Evolutionary conservation across 2,329 filamentous ascomycete species (phyloP).

Genomic region (Keithomyces neogunnii): DNA sequence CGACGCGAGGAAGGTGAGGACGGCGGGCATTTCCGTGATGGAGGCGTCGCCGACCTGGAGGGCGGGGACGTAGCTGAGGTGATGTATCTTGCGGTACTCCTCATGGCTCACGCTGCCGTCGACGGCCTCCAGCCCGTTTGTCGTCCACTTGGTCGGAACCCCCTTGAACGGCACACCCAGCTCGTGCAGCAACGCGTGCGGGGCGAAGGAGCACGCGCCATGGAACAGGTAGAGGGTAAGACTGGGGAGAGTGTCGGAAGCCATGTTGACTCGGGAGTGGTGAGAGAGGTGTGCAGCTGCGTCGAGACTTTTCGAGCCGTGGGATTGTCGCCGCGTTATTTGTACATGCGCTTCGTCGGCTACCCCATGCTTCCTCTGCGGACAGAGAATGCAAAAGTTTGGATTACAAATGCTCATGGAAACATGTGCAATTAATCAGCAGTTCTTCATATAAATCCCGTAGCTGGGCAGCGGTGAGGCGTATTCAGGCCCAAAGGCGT

Average conservation of each 20-base stretch:
- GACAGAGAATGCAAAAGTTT: too few species aligned
- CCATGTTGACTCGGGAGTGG: too few species aligned
- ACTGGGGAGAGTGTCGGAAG: neutral
- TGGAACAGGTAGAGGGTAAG: constrained; percentile 18
- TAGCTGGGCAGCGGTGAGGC: too few species aligned
- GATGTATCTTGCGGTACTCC: constrained; percentile 22
- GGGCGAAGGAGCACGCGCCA: constrained; percentile 21
- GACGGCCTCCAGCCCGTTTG: constrained; percentile 13
- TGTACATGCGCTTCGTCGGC: too few species aligned
- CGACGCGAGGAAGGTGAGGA: constrained; percentile 22
- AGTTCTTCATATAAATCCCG: too few species aligned
- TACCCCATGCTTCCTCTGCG: too few species aligned
- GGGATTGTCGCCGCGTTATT: too few species aligned
- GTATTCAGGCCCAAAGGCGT: too few species aligned
- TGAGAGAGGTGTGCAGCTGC: too few species aligned
- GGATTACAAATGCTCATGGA: too few species aligned
- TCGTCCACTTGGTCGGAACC: constrained; percentile 12
- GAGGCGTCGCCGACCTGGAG: constrained; percentile 18
- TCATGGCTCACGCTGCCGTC: constrained; percentile 22
- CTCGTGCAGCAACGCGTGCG: constrained; percentile 22
- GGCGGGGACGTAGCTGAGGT: constrained; percentile 21
- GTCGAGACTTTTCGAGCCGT: too few species aligned
- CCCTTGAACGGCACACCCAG: constrained; percentile 16
- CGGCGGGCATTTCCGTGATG: constrained; percentile 24
- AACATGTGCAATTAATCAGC: too few species aligned